Evolutionary conservation across 495 filamentous ascomycete species (phyloP).

Genomic region (Lophiotrema nucula): DNA sequence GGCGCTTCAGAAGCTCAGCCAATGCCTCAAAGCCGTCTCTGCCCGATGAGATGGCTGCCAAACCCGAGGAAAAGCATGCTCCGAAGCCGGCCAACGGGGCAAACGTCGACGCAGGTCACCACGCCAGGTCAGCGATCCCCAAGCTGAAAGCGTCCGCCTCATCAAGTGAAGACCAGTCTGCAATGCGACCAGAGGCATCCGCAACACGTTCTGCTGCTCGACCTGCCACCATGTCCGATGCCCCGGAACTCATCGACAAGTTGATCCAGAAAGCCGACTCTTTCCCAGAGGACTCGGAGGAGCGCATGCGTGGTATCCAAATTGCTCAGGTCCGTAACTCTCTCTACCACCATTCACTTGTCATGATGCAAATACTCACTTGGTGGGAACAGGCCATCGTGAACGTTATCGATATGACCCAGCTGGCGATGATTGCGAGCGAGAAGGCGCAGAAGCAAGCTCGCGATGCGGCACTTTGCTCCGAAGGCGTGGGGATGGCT

Average conservation of each 20-base stretch:
- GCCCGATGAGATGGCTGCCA: not conserved
- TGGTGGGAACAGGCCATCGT: slow-evolving; percentile 7
- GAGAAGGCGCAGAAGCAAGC: slow-evolving; percentile 6
- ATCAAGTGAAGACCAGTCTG: not conserved
- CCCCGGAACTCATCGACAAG: slow-evolving; percentile 2
- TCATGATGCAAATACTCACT: too few relatives aligned
- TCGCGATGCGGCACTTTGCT: slow-evolving; percentile 1
- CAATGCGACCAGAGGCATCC: not conserved
- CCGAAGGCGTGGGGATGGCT: not conserved
- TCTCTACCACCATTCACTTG: slow-evolving; percentile 2
- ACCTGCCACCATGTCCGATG: too few relatives aligned
- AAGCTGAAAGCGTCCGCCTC: not conserved
- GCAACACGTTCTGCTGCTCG: too few relatives aligned
- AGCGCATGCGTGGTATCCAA: slow-evolving; percentile 7
- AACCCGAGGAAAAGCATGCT: not conserved
- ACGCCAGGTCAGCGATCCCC: too few relatives aligned
- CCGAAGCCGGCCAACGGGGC: not conserved
- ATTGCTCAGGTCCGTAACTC: slow-evolving; percentile 15
- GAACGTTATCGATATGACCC: slow-evolving; percentile 1
- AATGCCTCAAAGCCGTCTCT: slow-evolving; percentile 1
- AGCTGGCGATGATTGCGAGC: slow-evolving; percentile 1
- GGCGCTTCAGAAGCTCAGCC: slow-evolving; percentile 7
- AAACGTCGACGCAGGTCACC: not conserved
- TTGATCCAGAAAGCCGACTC: not conserved
- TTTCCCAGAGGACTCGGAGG: not conserved